These are phyloP conservation scores for Diaporthe helianthi DNA, from an alignment of 2,329 filamentous ascomycete species.

Conservation along the genomic window DNA sequence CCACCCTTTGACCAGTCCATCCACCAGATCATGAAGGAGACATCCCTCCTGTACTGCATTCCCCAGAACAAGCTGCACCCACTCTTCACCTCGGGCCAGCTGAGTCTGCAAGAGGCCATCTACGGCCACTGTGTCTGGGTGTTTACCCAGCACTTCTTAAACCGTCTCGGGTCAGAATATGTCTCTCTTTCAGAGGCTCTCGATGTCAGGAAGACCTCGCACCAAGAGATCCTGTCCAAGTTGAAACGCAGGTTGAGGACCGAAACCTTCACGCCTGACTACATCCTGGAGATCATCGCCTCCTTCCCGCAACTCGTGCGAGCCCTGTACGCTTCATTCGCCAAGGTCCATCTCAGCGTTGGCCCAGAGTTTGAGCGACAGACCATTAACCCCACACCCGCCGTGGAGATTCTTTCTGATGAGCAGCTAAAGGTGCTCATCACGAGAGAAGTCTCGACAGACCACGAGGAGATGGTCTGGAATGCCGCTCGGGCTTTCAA, in stretches of 20 bases:
- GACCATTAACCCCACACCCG: slow-evolving; percentile 61
- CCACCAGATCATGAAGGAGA: slow-evolving; percentile 98
- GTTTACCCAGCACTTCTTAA: slow-evolving; percentile 97
- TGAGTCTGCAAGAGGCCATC: slow-evolving; percentile 95
- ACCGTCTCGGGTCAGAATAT: slow-evolving; percentile 92
- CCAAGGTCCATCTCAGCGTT: slow-evolving; percentile 76
- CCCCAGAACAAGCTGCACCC: slow-evolving; percentile 95
- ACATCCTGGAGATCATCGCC: slow-evolving; percentile 96
- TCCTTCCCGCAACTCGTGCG: slow-evolving; percentile 88
- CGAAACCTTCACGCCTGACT: slow-evolving; percentile 97
- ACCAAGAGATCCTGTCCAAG: slow-evolving; percentile 88
- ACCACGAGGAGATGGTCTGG: slow-evolving; percentile 99
- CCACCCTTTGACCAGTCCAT: slow-evolving; percentile 94
- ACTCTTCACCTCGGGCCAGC: slow-evolving; percentile 82
- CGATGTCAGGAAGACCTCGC: slow-evolving; percentile 79
- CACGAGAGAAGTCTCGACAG: slow-evolving; percentile 80
- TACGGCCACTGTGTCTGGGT: slow-evolving; percentile 98
- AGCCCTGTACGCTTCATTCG: slow-evolving; percentile 89
- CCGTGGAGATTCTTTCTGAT: slow-evolving; percentile 76
- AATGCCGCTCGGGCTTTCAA: slow-evolving; percentile 97
- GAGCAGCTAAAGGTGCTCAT: slow-evolving; percentile 77
- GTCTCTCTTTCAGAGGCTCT: slow-evolving; percentile 83
- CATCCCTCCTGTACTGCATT: slow-evolving; percentile 95
- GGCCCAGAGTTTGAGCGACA: slow-evolving; percentile 59
- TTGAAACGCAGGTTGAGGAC: slow-evolving; percentile 94